Evolutionary conservation across 2,329 filamentous ascomycete genomes (phyloP), one percentile per base, ranked within the genome.

Genomic region (Corynespora cassiicola): DNA sequence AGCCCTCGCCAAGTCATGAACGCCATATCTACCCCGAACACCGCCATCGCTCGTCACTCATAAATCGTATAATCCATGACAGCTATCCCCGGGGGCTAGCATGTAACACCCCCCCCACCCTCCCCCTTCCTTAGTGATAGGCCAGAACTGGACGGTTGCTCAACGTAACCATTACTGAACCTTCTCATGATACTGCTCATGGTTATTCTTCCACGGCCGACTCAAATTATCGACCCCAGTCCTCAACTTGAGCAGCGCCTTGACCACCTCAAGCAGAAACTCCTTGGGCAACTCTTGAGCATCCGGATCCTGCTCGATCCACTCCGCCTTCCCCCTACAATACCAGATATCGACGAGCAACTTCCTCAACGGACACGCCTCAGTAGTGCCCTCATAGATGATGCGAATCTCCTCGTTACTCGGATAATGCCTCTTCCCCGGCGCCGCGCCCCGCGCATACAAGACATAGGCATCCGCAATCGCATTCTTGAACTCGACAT

Each of bases 101-200:
- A n/a, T n/a, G n/a, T n/a, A n/a, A n/a, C n/a, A n/a, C n/a, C n/a
- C n/a, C n/a, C n/a, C n/a, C n/a, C n/a, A n/a, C n/a, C n/a, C n/a
- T n/a, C n/a, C n/a, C n/a, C n/a, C n/a, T n/a, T n/a, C n/a, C n/a
- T n/a, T n/a, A n/a, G n/a, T n/a, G n/a, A n/a, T n/a, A n/a, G n/a
- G n/a, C n/a, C n/a, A n/a, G n/a, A n/a, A n/a, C n/a, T n/a, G n/a
- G n/a, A n/a, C n/a, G n/a, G n/a, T n/a, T n/a, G n/a, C n/a, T 68
- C 68, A 36, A 56, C 72, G 0, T 78, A 75, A 3, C 50, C 40
- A 69, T 24, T 24, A 8, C 7, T 24, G 22, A 24, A n/a, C 8
- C 12, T 30, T 36, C 30, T 47, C 44, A 22, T 47, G 39, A 30
- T 47, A 47, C 32, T 47, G 44, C 29, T 31, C 29, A 41, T 47